Evolutionary conservation across 768 basidiomycete species (phyloP).

Genomic region (Kwoniella newhampshirensis): DNA sequence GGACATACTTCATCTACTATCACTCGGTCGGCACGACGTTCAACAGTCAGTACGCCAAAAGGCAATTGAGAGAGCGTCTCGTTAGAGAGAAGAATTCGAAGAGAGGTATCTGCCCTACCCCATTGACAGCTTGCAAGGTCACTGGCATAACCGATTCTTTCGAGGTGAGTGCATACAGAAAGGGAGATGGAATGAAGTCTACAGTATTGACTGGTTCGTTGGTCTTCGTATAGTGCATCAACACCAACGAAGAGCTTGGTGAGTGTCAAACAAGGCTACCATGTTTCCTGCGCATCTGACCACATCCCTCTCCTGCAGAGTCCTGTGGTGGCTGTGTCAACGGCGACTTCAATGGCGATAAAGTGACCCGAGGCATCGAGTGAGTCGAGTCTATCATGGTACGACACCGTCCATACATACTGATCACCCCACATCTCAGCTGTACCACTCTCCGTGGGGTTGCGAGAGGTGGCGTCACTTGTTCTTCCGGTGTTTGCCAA

Average conservation of each 20-base stretch:
- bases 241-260: too few relatives aligned
- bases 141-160: slow-evolving; percentile 2
- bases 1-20: too few relatives aligned
- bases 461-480: slow-evolving; percentile 7
- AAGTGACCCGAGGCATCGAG: slow-evolving; percentile 1
- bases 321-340: slow-evolving; percentile 10
- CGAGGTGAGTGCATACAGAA: slow-evolving; percentile 15
- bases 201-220: too few relatives aligned
- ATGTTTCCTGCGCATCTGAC: not conserved
- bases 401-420: too few relatives aligned
- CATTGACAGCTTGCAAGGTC: slow-evolving; percentile 6
- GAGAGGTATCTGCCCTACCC: slow-evolving; percentile 1
- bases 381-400: not conserved
- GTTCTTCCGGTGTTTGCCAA: slow-evolving; percentile 6
- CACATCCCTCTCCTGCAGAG: not conserved
- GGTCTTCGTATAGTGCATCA: too few relatives aligned
- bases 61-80: slow-evolving; percentile 10
- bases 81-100: not conserved
- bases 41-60: slow-evolving; percentile 3
- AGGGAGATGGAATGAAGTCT: too few relatives aligned
- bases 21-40: too few relatives aligned
- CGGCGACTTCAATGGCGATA: slow-evolving; percentile 2
- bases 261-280: too few relatives aligned
- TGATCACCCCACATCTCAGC: not conserved
- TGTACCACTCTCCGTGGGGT: slow-evolving; percentile 9